A percentile compares a stretch with the other conserved stretches of the same genome.
phyloP scores from a whole-genome alignment of 2,329 filamentous ascomycete genomes.

The Conoideocrella luteorostrata region DNA sequence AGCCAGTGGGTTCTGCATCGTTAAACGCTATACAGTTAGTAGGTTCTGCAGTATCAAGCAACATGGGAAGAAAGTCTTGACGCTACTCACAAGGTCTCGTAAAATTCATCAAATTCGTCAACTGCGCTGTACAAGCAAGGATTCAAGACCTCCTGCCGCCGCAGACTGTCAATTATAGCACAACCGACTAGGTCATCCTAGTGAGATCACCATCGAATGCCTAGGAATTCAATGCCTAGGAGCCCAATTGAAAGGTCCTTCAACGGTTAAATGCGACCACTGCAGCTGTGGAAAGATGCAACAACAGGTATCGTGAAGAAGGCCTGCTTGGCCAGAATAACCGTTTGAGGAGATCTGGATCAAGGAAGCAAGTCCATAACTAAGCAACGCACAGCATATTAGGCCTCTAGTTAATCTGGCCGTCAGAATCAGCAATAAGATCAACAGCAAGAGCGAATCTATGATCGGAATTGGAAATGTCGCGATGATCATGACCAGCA shows the following conservation, averaged over 20 bases:
- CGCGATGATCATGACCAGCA: constrained; percentile 1
- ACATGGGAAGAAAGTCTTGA: not conserved
- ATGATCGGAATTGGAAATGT: too few relatives aligned
- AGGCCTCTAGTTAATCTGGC: too few relatives aligned
- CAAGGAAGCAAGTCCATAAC: not conserved
- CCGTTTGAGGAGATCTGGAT: not conserved
- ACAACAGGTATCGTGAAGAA: not conserved
- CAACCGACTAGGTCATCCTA: not conserved
- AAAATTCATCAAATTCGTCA: not conserved
- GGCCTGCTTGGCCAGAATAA: not conserved
- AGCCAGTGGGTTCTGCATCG: too few relatives aligned
- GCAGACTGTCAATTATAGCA: not conserved
- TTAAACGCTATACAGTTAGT: not conserved
- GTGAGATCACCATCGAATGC: not conserved
- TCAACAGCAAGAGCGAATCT: too few relatives aligned
- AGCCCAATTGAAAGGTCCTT: not conserved
- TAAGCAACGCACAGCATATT: not conserved
- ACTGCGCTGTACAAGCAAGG: not conserved
- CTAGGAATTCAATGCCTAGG: not conserved
- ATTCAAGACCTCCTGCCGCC: not conserved
- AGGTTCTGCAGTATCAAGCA: not conserved
- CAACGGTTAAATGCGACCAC: constrained; percentile 4
- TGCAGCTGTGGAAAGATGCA: not conserved
- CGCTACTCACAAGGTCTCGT: too few relatives aligned
- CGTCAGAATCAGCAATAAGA: too few relatives aligned